Percentiles rank a stretch among this genome's conserved stretches.
phyloP scores from a whole-genome alignment of 805 yeast genomes.

The Candida nonsorbophila region DNA sequence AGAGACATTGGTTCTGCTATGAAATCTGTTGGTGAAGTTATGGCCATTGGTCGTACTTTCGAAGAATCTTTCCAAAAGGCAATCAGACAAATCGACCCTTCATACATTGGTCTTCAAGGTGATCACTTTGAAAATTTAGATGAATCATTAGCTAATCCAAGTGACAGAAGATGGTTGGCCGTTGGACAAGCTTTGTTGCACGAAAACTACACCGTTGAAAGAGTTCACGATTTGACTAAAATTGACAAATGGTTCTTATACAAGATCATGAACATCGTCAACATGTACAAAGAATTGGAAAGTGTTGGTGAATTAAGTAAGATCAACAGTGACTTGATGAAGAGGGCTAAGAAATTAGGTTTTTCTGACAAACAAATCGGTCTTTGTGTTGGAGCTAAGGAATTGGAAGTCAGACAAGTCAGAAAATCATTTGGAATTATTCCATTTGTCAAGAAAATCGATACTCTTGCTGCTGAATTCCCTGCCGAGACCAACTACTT shows the following conservation, averaged over 20 bases:
- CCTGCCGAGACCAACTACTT: constrained; percentile 95
- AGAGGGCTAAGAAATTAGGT: constrained; percentile 86
- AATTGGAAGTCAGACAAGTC: constrained; percentile 74
- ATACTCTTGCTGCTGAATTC: constrained; percentile 97
- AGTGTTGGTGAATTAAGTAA: constrained; percentile 47
- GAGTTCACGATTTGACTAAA: constrained; percentile 84
- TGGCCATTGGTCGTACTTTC: constrained; percentile 95
- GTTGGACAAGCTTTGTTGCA: constrained; percentile 95
- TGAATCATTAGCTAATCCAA: constrained; percentile 72
- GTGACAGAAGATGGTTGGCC: constrained; percentile 96
- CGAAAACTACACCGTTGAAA: constrained; percentile 86
- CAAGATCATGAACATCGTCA: constrained; percentile 89
- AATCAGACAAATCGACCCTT: constrained; percentile 91
- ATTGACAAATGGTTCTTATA: constrained; percentile 95
- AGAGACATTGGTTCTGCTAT: constrained; percentile 91
- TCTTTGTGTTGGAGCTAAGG: constrained; percentile 62
- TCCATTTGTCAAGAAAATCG: constrained; percentile 95
- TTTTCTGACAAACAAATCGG: constrained; percentile 95
- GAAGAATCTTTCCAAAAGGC: constrained; percentile 99
- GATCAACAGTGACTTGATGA: constrained; percentile 63
- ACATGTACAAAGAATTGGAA: constrained; percentile 79
- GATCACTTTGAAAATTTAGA: constrained; percentile 73
- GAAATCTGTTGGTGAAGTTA: constrained; percentile 99
- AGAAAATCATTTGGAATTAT: constrained; percentile 76
- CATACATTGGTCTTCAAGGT: constrained; percentile 88